phyloP scores from a whole-genome alignment of 192 early-diverging fungal species.

The Chytriomyces sp. region DNA sequence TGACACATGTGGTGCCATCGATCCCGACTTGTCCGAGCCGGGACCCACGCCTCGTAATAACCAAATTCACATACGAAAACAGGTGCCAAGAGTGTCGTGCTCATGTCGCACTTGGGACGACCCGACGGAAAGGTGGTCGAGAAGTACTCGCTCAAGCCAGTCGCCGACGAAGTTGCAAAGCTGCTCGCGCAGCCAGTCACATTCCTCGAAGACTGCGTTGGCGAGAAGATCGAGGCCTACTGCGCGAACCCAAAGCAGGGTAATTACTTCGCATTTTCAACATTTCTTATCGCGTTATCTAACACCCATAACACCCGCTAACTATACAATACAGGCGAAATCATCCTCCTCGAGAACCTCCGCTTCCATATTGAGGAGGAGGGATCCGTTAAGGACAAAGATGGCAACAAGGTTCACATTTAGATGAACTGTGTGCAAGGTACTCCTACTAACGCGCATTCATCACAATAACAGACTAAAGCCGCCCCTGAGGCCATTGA shows the following conservation, averaged over 20 bases:
- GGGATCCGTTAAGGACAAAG: constrained; percentile 86
- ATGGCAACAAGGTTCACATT: constrained; percentile 74
- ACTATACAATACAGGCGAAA: too few species aligned
- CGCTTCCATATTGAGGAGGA: constrained; percentile 99
- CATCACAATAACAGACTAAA: constrained; percentile 61
- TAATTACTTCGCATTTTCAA: too few species aligned
- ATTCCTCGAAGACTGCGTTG: constrained; percentile 95
- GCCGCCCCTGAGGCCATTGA: constrained; percentile 77
- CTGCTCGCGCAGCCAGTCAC: constrained; percentile 81
- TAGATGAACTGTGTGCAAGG: background rate
- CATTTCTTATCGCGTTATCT: too few species aligned
- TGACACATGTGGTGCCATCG: too few species aligned
- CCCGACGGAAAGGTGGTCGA: constrained; percentile 86
- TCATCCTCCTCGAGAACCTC: constrained; percentile 96
- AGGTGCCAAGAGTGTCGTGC: constrained; percentile 85
- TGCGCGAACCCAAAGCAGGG: constrained; percentile 65
- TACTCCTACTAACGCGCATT: background rate
- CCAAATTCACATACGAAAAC: background rate
- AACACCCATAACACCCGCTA: too few species aligned
- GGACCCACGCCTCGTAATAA: too few species aligned
- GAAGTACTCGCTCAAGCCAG: constrained; percentile 93
- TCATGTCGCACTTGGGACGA: constrained; percentile 97
- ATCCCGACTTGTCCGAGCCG: too few species aligned
- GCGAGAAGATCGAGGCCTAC: constrained; percentile 77
- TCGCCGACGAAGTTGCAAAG: constrained; percentile 77